Percentiles rank a stretch among this genome's conserved stretches.
These are phyloP conservation scores for Nidularia pulvinata DNA, from an alignment of 768 basidiomycete genomes.

Conservation along the genomic window DNA sequence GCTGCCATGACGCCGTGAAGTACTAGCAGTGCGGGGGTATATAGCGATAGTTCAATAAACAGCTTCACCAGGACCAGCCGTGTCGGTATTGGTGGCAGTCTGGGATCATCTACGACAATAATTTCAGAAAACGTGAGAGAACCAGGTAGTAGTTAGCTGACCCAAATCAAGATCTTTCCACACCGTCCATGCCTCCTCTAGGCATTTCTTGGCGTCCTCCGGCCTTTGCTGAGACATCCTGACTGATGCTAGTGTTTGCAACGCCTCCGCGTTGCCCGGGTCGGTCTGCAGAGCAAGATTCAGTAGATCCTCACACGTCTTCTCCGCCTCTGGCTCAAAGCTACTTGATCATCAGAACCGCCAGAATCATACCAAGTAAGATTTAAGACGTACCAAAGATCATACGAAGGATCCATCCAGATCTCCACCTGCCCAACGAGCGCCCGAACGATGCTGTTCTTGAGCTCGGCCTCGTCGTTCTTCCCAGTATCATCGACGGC, in stretches of 20 bases:
- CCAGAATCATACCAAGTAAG: neutral
- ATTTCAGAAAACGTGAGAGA: slow-evolving; percentile 1
- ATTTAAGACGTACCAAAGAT: slow-evolving; percentile 67
- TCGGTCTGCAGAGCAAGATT: slow-evolving; percentile 71
- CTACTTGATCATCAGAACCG: slow-evolving; percentile 31
- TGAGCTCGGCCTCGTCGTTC: slow-evolving; percentile 59
- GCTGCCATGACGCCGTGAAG: slow-evolving; percentile 77
- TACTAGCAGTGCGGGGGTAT: slow-evolving; percentile 71
- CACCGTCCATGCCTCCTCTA: slow-evolving; percentile 65
- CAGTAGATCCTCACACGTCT: slow-evolving; percentile 79
- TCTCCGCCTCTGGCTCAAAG: slow-evolving; percentile 80
- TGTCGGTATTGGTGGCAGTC: slow-evolving; percentile 69
- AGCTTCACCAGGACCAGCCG: slow-evolving; percentile 78
- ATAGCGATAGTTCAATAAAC: slow-evolving; percentile 76
- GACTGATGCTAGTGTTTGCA: slow-evolving; percentile 82
- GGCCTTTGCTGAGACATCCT: slow-evolving; percentile 85
- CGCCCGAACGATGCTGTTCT: slow-evolving; percentile 71
- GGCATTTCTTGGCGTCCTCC: slow-evolving; percentile 75
- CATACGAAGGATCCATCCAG: slow-evolving; percentile 92
- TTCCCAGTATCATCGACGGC: slow-evolving; percentile 33
- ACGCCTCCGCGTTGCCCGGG: slow-evolving; percentile 75
- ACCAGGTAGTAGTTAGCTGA: slow-evolving; percentile 7
- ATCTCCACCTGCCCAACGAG: slow-evolving; percentile 91
- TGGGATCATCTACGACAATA: slow-evolving; percentile 52
- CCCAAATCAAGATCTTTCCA: slow-evolving; percentile 71